Base-by-base conservation (phyloP, 768 basidiomycete species). In the Tricholoma bakamatsutake region DNA sequence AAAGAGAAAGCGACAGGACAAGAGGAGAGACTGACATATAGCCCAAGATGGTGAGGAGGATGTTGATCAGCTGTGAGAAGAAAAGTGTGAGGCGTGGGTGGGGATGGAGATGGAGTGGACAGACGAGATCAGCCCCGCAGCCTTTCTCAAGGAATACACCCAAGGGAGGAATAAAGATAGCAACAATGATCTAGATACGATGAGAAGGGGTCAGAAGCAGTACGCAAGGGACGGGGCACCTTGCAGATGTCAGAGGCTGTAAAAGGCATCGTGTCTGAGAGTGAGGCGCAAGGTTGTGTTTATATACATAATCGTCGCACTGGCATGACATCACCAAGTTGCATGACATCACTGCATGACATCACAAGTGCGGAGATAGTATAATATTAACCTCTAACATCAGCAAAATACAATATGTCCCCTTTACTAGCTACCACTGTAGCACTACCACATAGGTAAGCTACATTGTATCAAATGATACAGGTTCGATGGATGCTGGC, bases 141-240 rank as follows among this genome's bases (percentile, higher is more conserved):
- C 93, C 93, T 52, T 90, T 80, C 74, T 95, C 92, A 24, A 95
- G 72, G 74, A 93, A 93, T 24, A 96, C 93, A 54, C 87, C 92
- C 2, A 96, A 66, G 56, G 93, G 93, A 9, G 92, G 90, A 12
- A 92, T 63, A 67, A 91, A 61, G 71, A 92, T 76, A 57, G 89
- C 89, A 53, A 83, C 63, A 57, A 79, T 60, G 59, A 75, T 73
- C 83, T 87, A 61, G 48, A 46, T 21, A n/a, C 0, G 4, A 12
- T 45, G 40, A 18, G 17, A 21, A 24, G 10, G n/a, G n/a, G n/a
- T n/a, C 4, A 43, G 9, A 11, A 17, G 8, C 18, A 33, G 30
- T 10, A 18, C 7, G 24, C 6, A 17, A n/a, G 37, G 42, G 57
- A 46, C 12, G 24, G 35, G 50, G 40, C n/a, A 85, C 87, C 74